Percentiles rank a stretch among this genome's conserved stretches.
phyloP scores from a whole-genome alignment of 352 stramenopile species.

The Pythium aquatile region DNA sequence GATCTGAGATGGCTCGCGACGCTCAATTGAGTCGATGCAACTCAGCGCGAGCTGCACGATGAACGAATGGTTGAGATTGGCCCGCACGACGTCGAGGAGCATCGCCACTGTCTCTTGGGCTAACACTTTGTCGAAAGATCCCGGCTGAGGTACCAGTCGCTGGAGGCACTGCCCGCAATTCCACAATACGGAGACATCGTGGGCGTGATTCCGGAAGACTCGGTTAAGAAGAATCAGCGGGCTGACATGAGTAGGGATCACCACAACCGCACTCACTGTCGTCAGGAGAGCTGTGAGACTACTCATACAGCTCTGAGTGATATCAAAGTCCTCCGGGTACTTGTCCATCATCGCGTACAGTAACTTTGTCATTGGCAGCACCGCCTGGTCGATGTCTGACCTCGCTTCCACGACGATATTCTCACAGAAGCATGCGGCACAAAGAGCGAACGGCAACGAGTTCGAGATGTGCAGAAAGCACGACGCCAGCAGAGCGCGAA shows the following conservation, averaged over 20 bases:
- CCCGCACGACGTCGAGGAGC: slow-evolving; percentile 11
- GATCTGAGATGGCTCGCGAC: background rate
- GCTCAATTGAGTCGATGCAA: slow-evolving; percentile 12
- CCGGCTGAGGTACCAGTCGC: background rate
- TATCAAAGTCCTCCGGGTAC: slow-evolving; percentile 24
- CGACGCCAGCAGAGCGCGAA: slow-evolving; percentile 11
- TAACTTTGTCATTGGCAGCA: slow-evolving; percentile 9
- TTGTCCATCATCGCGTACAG: slow-evolving; percentile 14
- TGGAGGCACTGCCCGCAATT: slow-evolving; percentile 10
- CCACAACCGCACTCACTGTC: background rate
- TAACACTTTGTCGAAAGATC: background rate
- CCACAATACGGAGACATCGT: slow-evolving; percentile 19
- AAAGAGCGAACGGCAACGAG: slow-evolving; percentile 23
- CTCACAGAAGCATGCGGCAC: slow-evolving; percentile 18
- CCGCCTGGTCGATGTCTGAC: background rate
- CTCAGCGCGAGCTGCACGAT: slow-evolving; percentile 9
- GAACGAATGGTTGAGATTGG: slow-evolving; percentile 19
- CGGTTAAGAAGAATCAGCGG: slow-evolving; percentile 6
- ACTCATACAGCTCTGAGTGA: slow-evolving; percentile 21
- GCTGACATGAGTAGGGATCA: slow-evolving; percentile 1
- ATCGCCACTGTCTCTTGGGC: background rate
- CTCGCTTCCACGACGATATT: slow-evolving; percentile 19
- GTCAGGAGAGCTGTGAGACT: slow-evolving; percentile 15
- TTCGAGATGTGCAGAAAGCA: slow-evolving; percentile 11
- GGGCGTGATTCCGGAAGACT: slow-evolving; percentile 12